These are phyloP conservation scores for Rhizopogon vulgaris DNA, from an alignment of 768 basidiomycete genomes.

Conservation along the genomic window DNA sequence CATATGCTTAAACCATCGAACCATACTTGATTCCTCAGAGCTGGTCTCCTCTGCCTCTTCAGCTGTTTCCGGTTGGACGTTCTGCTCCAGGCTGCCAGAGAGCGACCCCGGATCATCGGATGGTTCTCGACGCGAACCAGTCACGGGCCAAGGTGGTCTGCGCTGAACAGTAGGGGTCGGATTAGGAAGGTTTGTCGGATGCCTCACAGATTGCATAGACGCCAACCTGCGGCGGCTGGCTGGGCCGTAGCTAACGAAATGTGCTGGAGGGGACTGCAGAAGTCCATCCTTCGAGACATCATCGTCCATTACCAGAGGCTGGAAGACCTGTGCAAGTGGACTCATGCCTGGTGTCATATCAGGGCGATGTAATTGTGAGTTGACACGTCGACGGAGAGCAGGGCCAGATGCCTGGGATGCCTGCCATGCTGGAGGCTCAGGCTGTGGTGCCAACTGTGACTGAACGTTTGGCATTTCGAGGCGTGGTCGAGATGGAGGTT, in stretches of 20 bases:
- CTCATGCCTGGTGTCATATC: constrained; percentile 38
- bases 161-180: constrained; percentile 1
- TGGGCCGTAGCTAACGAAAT: constrained; percentile 32
- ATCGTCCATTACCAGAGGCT: constrained; percentile 56
- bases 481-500: constrained; percentile 1
- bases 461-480: not conserved
- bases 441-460: not conserved
- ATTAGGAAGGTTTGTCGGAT: constrained; percentile 9
- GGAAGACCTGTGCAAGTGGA: constrained; percentile 72
- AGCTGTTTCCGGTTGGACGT: constrained; percentile 14
- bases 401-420: constrained; percentile 10
- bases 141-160: constrained; percentile 9
- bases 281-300: constrained; percentile 29
- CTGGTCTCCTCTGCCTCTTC: constrained; percentile 22
- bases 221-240: constrained; percentile 33
- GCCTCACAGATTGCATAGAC: constrained; percentile 25
- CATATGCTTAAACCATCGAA: constrained; percentile 29
- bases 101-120: constrained; percentile 8
- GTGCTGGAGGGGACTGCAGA: constrained; percentile 10
- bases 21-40: constrained; percentile 20
- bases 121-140: constrained; percentile 20
- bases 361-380: constrained; percentile 12
- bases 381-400: constrained; percentile 13
- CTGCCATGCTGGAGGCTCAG: constrained; percentile 8
- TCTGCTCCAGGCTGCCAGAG: constrained; percentile 23